A percentile compares a stretch with the other conserved stretches of the same genome.
Evolutionary conservation across 768 basidiomycete species (phyloP).

Genomic region (Suillus weaverae): DNA sequence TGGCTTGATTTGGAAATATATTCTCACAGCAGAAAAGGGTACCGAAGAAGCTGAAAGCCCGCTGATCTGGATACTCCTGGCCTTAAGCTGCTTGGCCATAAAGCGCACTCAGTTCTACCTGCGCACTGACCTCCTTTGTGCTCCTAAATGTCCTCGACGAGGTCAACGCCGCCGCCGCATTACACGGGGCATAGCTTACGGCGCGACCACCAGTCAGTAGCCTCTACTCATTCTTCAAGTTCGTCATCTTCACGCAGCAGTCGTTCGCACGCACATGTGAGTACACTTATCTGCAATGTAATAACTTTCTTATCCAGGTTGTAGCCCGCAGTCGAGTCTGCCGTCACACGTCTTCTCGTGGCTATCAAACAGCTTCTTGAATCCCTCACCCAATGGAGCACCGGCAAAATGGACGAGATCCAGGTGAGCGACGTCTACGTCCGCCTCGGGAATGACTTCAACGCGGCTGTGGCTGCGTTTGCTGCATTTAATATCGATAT

Average conservation of each 20-base stretch:
- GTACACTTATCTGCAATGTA: constrained; percentile 16
- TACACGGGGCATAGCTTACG: constrained; percentile 44
- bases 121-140: background rate
- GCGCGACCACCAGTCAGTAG: constrained; percentile 52
- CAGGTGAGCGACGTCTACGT: constrained; percentile 98
- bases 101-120: background rate
- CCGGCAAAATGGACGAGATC: constrained; percentile 63
- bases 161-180: constrained; percentile 16
- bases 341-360: constrained; percentile 89
- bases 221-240: constrained; percentile 45
- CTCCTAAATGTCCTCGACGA: constrained; percentile 23
- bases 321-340: constrained; percentile 83
- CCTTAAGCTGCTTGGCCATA: background rate
- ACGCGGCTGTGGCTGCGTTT: constrained; percentile 89
- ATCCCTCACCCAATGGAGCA: constrained; percentile 83
- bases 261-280: constrained; percentile 25
- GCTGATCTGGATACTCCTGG: background rate
- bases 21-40: constrained; percentile 2
- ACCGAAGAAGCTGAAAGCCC: background rate
- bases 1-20: constrained; percentile 2
- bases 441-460: constrained; percentile 95
- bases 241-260: constrained; percentile 25
- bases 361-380: constrained; percentile 95
- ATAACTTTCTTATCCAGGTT: constrained; percentile 5
- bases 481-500: constrained; percentile 83